These are phyloP conservation scores for Eutypa lata DNA, from an alignment of 2,329 filamentous ascomycete species.

Conservation along the genomic window DNA sequence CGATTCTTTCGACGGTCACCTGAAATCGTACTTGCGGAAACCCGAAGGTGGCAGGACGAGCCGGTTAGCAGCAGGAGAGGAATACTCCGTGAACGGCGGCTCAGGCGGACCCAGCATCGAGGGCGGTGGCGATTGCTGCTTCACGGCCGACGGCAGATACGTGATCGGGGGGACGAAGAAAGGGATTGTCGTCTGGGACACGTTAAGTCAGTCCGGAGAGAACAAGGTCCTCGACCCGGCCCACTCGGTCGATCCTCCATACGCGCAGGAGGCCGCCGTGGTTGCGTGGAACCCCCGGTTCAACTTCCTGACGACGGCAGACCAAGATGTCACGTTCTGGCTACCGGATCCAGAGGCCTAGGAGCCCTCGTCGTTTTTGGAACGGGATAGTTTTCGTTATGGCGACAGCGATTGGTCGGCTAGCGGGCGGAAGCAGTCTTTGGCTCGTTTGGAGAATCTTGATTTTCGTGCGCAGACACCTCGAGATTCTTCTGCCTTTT, in stretches of 20 bases:
- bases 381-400: not conserved
- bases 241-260: constrained; percentile 53
- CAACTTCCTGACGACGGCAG: constrained; percentile 87
- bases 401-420: not conserved
- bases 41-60: constrained; percentile 49
- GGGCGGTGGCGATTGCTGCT: constrained; percentile 76
- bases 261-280: constrained; percentile 67
- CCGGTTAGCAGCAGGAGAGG: constrained; percentile 53
- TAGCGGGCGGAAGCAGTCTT: not conserved
- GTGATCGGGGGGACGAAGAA: constrained; percentile 75
- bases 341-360: constrained; percentile 63
- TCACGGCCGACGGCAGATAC: constrained; percentile 85
- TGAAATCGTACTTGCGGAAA: constrained; percentile 71
- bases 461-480: not conserved
- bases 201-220: constrained; percentile 52
- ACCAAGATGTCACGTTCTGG: constrained; percentile 80
- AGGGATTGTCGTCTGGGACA: constrained; percentile 86
- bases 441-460: not conserved
- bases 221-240: constrained; percentile 61
- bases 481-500: not conserved
- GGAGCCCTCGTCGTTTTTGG: not conserved
- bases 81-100: constrained; percentile 30
- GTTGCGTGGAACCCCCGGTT: constrained; percentile 87
- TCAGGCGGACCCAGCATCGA: constrained; percentile 48
- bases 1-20: constrained; percentile 82